Evolutionary conservation across 805 yeast species (phyloP).

Genomic region (Millerozyma acaciae): DNA sequence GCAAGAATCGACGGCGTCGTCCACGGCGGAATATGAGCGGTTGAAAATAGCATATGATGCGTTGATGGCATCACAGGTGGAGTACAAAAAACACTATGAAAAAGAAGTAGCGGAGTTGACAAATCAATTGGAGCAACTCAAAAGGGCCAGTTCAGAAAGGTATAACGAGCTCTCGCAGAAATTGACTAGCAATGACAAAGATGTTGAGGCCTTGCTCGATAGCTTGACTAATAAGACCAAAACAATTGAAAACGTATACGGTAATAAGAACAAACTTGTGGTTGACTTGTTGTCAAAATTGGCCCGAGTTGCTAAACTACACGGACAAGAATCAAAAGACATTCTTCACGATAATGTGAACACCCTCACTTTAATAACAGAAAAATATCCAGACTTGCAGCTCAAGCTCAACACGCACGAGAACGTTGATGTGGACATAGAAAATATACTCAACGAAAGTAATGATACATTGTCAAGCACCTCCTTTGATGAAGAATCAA

Average conservation of each 20-base stretch:
- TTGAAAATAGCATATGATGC: slow-evolving; percentile 59
- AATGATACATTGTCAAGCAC: slow-evolving; percentile 26
- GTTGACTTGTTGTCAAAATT: slow-evolving; percentile 41
- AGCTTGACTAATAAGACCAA: slow-evolving; percentile 44
- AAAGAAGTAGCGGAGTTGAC: slow-evolving; percentile 40
- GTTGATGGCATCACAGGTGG: slow-evolving; percentile 46
- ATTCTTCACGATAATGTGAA: slow-evolving; percentile 46
- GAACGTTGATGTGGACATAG: slow-evolving; percentile 29
- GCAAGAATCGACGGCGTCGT: slow-evolving; percentile 41
- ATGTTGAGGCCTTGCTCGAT: slow-evolving; percentile 47
- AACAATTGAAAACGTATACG: slow-evolving; percentile 47
- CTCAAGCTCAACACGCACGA: slow-evolving; percentile 26
- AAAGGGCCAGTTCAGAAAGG: slow-evolving; percentile 30
- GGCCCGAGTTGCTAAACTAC: slow-evolving; percentile 42
- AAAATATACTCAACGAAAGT: slow-evolving; percentile 30
- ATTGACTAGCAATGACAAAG: slow-evolving; percentile 45
- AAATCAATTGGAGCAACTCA: slow-evolving; percentile 32
- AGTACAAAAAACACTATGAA: slow-evolving; percentile 48
- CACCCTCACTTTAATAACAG: slow-evolving; percentile 37
- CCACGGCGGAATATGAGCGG: slow-evolving; percentile 51
- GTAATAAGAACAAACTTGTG: slow-evolving; percentile 43
- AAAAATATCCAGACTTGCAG: slow-evolving; percentile 32
- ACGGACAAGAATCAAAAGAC: slow-evolving; percentile 45
- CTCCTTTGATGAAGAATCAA: slow-evolving; percentile 33
- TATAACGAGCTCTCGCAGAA: slow-evolving; percentile 32